Percentiles rank a stretch among this genome's conserved stretches.
Evolutionary conservation across 106 monocot genomes (phyloP).

Genomic region (Phalaenopsis equestris): DNA sequence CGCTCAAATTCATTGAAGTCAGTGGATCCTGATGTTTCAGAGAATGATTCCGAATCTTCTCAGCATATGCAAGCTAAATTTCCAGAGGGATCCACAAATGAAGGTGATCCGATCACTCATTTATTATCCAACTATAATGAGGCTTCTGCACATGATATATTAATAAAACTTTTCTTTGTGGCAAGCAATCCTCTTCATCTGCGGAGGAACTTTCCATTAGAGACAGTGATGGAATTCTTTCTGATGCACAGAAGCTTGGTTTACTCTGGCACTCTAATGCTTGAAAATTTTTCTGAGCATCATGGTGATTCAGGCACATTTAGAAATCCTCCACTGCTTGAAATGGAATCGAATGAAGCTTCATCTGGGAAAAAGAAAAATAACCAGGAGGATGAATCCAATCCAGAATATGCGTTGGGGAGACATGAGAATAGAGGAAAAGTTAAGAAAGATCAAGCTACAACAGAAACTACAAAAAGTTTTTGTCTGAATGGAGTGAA

Average conservation of each 20-base stretch:
- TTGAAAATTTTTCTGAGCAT: not conserved
- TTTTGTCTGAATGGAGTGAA: not conserved
- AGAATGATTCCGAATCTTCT: slow-evolving; percentile 5
- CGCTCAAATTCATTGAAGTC: slow-evolving; percentile 6
- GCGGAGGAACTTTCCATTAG: not conserved
- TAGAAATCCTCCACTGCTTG: not conserved
- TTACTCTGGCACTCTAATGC: not conserved
- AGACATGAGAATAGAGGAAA: not conserved
- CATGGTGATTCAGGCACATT: not conserved
- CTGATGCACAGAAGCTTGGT: not conserved
- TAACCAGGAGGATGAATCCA: not conserved
- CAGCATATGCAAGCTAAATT: not conserved
- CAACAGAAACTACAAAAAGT: not conserved
- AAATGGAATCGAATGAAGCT: not conserved
- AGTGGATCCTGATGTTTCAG: not conserved
- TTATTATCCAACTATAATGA: not conserved
- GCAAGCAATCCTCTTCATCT: slow-evolving; percentile 5
- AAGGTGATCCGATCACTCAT: not conserved
- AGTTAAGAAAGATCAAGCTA: not conserved
- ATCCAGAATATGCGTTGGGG: not conserved
- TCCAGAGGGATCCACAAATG: not conserved
- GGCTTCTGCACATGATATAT: not conserved
- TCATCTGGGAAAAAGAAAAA: not conserved
- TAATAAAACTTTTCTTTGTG: not conserved
- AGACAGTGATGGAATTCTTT: slow-evolving; percentile 5